These are phyloP conservation scores for Starmera stellimalicola DNA, from an alignment of 1,139 yeast species.

Conservation along the genomic window DNA sequence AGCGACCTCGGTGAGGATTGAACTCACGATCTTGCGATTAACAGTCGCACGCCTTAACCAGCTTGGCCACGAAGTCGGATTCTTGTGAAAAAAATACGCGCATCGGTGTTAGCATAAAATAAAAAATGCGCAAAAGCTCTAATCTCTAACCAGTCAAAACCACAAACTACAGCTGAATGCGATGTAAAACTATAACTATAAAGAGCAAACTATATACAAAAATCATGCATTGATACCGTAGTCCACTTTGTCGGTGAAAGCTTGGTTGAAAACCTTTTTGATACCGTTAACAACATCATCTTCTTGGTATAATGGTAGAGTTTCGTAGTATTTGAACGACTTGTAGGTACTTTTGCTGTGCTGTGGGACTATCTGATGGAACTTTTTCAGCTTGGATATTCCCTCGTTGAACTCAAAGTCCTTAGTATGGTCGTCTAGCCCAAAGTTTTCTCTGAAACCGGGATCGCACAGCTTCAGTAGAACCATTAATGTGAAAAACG, in stretches of 20 bases:
- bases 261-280: background rate
- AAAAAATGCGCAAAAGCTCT: no score
- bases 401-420: slow-evolving; percentile 2
- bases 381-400: background rate
- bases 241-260: background rate
- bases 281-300: background rate
- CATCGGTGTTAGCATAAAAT: no score
- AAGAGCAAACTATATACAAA: no score
- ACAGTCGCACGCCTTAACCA: slow-evolving; percentile 6
- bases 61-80: slow-evolving; percentile 4
- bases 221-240: no score
- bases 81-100: no score
- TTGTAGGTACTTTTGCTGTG: background rate
- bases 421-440: slow-evolving; percentile 20
- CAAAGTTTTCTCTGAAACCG: slow-evolving; percentile 25
- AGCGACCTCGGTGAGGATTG: slow-evolving; percentile 14
- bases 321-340: slow-evolving; percentile 2
- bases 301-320: slow-evolving; percentile 1
- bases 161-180: no score
- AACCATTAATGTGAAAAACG: slow-evolving; percentile 54
- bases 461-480: slow-evolving; percentile 50
- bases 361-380: background rate
- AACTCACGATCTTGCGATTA: slow-evolving; percentile 15
- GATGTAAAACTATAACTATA: no score
- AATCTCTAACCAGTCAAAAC: no score